Evolutionary conservation across 441 rosid genomes (phyloP), one percentile per base, ranked within the genome.

Genomic region (Populus tomentosa): DNA sequence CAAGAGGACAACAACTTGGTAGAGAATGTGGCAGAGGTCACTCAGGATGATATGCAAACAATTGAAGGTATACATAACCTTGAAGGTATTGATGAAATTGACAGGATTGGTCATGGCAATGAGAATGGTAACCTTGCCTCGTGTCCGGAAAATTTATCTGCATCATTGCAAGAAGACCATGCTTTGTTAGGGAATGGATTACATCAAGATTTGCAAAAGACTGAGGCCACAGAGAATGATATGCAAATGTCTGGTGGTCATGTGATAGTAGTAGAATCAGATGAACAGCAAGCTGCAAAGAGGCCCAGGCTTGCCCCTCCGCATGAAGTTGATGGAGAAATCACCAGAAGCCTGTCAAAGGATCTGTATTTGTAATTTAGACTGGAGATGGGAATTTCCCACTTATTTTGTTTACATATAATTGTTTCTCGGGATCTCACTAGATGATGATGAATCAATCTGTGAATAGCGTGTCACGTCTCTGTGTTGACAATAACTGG

Each of bases 221-320:
- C 70, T 23, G 82, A 77, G 71, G 77, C 80, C 72, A 6, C 36
- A 14, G 61, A 53, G 61, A 77, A 81, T 23, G 76, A 72, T 68
- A 21, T 65, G 67, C 75, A 62, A 67, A 50, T 67, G n/a, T 75
- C 59, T 9, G 40, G 46, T 23, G 74, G 70, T 74, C 78, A 75
- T 76, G 36, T 23, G 61, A 63, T 69, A 73, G 71, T 28, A 76
- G 82, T 69, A 68, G 89, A 85, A 11, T 70, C 75, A 63, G 82
- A 79, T 13, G 94, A 81, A 78, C 79, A 85, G 78, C 87, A 80
- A 79, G 86, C 87, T 79, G 83, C 92, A 24, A 93, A 95, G 84
- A 87, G 93, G 85, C 84, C 77, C 32, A 82, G 87, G 77, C 81
- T 91, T 53, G 62, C 0, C 30, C 75, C 84, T 35, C 63, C 75